Conservation (phyloP, 495 filamentous ascomycete genomes). For the Hyaloscypha hepaticicola region DNA sequence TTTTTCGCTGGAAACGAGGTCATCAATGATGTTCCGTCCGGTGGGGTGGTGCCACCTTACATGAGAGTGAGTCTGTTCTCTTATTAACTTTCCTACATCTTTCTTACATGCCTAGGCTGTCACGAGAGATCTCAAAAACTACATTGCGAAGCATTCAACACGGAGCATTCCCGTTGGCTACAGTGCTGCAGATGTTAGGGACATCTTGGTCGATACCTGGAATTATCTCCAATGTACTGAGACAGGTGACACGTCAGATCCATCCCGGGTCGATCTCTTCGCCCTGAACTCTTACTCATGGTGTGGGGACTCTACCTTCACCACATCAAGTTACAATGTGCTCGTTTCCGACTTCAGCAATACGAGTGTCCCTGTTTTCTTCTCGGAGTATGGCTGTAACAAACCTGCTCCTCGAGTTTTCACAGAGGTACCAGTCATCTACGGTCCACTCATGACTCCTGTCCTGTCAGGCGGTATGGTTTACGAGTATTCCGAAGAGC, state of each 20-base stretch:
- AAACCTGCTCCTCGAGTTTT: slow-evolving; percentile 73
- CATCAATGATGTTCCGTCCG: slow-evolving; percentile 66
- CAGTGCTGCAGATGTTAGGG: slow-evolving; percentile 89
- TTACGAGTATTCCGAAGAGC: slow-evolving; percentile 81
- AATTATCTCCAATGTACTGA: slow-evolving; percentile 82
- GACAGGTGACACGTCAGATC: slow-evolving; percentile 58
- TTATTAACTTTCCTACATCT: neutral
- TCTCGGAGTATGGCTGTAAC: slow-evolving; percentile 97
- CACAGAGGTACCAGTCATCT: slow-evolving; percentile 77
- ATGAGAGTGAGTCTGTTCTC: slow-evolving; percentile 39
- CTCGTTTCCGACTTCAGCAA: slow-evolving; percentile 69
- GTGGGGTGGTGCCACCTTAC: slow-evolving; percentile 60
- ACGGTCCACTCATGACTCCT: slow-evolving; percentile 74
- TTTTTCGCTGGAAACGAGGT: slow-evolving; percentile 97
- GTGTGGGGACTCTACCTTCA: slow-evolving; percentile 78
- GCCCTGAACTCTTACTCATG: slow-evolving; percentile 95
- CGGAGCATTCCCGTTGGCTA: slow-evolving; percentile 83
- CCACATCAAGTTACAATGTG: slow-evolving; percentile 66
- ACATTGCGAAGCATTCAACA: slow-evolving; percentile 68
- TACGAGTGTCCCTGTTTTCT: slow-evolving; percentile 84
- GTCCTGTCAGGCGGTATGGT: slow-evolving; percentile 85
- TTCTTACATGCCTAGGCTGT: slow-evolving; percentile 49
- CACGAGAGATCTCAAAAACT: slow-evolving; percentile 82
- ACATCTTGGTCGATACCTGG: slow-evolving; percentile 74
- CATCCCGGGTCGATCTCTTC: slow-evolving; percentile 78